A percentile compares a stretch with the other conserved stretches of the same genome.
These are phyloP conservation scores for Durio zibethinus DNA, from an alignment of 345 rosid genomes.

Conservation along the genomic window DNA sequence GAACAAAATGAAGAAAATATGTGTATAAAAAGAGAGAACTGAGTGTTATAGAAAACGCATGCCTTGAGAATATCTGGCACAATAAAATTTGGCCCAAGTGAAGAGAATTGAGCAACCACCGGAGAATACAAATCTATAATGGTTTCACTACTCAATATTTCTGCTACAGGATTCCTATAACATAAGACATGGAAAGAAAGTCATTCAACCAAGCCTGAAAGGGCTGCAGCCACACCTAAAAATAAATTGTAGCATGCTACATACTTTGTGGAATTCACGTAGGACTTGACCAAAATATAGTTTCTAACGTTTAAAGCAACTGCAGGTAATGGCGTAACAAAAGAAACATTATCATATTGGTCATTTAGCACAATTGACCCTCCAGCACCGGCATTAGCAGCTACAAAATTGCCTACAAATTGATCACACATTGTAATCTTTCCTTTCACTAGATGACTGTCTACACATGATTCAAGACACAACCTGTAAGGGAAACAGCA, in stretches of 20 bases:
- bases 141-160: constrained; percentile 12
- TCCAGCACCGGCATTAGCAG: constrained; percentile 30
- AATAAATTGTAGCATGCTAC: background rate
- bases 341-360: constrained; percentile 5
- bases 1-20: background rate
- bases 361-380: constrained; percentile 28
- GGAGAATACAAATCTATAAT: background rate
- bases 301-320: background rate
- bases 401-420: background rate
- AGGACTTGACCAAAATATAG: constrained; percentile 18
- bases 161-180: constrained; percentile 17
- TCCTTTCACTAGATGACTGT: constrained; percentile 42
- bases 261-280: constrained; percentile 32
- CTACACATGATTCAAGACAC: constrained; percentile 32
- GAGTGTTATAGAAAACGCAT: background rate
- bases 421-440: constrained; percentile 48
- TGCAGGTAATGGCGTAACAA: constrained; percentile 20
- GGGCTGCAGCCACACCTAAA: background rate
- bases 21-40: background rate
- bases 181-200: background rate
- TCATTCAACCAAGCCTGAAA: background rate
- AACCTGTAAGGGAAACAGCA: constrained; percentile 25
- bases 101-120: background rate
- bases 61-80: constrained; percentile 4
- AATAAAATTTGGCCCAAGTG: constrained; percentile 1